Evolutionary conservation across 176 grass and related monocot genomes (phyloP).

Genomic region (Poa annua): DNA sequence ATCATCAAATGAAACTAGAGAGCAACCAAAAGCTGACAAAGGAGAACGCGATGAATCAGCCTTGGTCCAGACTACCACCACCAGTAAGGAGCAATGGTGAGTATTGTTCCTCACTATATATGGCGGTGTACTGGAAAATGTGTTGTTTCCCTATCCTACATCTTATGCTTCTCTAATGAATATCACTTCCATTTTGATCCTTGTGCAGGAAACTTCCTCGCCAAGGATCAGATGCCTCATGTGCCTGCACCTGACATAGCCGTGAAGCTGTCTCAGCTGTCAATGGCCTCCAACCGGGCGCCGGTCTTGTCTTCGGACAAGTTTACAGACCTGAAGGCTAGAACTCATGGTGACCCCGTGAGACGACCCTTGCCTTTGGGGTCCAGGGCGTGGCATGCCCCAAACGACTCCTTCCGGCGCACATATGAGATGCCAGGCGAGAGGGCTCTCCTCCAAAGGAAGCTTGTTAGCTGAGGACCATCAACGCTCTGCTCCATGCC

Average conservation of each 20-base stretch:
- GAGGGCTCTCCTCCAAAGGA: constrained; percentile 65
- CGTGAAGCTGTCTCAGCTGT: constrained; percentile 61
- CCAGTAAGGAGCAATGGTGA: constrained; percentile 46
- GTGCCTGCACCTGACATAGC: constrained; percentile 52
- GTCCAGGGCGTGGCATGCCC: constrained; percentile 59
- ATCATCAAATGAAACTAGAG: constrained; percentile 57
- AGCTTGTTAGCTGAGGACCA: constrained; percentile 66
- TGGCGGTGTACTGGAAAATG: neutral
- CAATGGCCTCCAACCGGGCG: constrained; percentile 53
- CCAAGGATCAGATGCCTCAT: constrained; percentile 35
- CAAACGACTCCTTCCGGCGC: constrained; percentile 45
- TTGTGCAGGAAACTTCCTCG: constrained; percentile 26
- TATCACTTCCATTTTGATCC: neutral
- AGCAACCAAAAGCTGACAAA: constrained; percentile 51
- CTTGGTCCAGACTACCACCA: constrained; percentile 51
- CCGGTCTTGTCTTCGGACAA: constrained; percentile 35
- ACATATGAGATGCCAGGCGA: constrained; percentile 56
- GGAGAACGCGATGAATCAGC: constrained; percentile 52
- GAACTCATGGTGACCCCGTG: constrained; percentile 28
- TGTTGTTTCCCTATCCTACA: neutral
- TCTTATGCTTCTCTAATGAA: neutral
- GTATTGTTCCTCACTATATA: neutral
- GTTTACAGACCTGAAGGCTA: constrained; percentile 48
- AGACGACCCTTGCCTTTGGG: constrained; percentile 51
- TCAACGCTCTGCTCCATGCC: fast-evolving